Conservation (phyloP, 1,284 basidiomycete species). For the Sporisorium scitamineum region DNA sequence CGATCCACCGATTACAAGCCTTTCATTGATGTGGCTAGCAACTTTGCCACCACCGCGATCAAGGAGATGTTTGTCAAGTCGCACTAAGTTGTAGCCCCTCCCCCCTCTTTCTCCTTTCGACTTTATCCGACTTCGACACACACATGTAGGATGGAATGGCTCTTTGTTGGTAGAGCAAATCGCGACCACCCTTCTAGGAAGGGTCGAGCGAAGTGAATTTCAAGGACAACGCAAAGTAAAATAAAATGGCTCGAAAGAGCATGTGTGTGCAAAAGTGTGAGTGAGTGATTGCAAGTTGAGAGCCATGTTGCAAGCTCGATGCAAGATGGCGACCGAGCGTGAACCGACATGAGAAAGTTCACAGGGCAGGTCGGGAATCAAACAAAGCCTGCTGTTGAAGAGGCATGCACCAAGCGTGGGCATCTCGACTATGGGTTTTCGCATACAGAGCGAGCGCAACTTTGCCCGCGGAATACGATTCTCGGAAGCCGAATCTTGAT, state of each 20-base stretch:
- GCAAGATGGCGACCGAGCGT: too few species aligned
- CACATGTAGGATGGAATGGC: conserved; percentile 12
- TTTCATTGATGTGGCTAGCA: conserved; percentile 78
- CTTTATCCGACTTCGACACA: not conserved
- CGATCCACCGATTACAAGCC: conserved; percentile 74
- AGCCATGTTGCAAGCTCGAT: not conserved
- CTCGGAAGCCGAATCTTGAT: too few species aligned
- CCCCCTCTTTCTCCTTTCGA: not conserved
- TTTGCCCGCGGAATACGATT: too few species aligned
- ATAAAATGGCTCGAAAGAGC: not conserved
- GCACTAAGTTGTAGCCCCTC: not conserved
- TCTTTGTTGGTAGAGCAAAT: conserved; percentile 15
- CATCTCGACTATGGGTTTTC: too few species aligned
- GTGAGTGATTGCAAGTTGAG: not conserved
- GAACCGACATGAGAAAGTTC: too few species aligned
- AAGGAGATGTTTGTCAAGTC: conserved; percentile 43
- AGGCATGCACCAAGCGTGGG: too few species aligned
- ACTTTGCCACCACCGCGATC: conserved; percentile 38
- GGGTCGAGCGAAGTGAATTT: conserved; percentile 33
- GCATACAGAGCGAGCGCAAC: too few species aligned
- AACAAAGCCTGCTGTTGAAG: too few species aligned
- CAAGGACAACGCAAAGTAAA: conserved; percentile 23
- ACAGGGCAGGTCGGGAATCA: too few species aligned
- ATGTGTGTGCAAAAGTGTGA: conserved; percentile 6
- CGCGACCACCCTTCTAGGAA: conserved; percentile 30